Evolutionary conservation across 441 rosid genomes (phyloP), one percentile per base, ranked within the genome.

Genomic region (Pelargonium myrrhifolium): DNA sequence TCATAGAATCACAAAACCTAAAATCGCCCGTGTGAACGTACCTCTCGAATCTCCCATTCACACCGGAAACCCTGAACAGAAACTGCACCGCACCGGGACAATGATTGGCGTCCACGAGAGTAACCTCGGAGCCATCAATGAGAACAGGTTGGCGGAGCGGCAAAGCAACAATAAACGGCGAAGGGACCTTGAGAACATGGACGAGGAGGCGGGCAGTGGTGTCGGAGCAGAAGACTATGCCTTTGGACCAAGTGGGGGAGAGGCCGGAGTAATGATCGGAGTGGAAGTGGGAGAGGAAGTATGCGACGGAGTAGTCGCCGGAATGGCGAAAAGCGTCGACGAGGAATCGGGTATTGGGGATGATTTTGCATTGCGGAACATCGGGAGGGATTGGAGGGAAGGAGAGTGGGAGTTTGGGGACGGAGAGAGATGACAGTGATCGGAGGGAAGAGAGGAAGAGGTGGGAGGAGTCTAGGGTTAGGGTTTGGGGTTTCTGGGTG

Each of bases 31-130:
- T 90, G 72, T 93, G 92, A 61, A 93, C 86, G 37, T 86, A 93
- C 85, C 78, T 72, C 73, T 84, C 82, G 42, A 53, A 71, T 66
- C 49, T 22, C 6, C 74, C 78, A 40, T 65, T 67, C 69, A 66
- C 77, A 53, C 65, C 40, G 0, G 78, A 80, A 42, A 87, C 77
- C 76, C 74, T 87, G 70, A 90, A 93, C 71, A 93, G 72, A 74
- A 90, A 87, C 82, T 87, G 90, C 6, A 90, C 94, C 0, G 97
- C 94, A 0, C 97, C 97, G 0, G 97, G 98, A 75, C 97, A 90
- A 65, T 90, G 97, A 65, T 93, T 90, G 68, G 96, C 97, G 14
- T 86, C 94, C 11, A 90, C 45, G 3, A 93, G 74, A 3, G 74
- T 75, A 68, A 89, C 88, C 68, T 87, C 87, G 10, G 81, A 78